Base-by-base conservation (phyloP, 2,329 filamentous ascomycete species). In the Chrysoporthe puriensis region DNA sequence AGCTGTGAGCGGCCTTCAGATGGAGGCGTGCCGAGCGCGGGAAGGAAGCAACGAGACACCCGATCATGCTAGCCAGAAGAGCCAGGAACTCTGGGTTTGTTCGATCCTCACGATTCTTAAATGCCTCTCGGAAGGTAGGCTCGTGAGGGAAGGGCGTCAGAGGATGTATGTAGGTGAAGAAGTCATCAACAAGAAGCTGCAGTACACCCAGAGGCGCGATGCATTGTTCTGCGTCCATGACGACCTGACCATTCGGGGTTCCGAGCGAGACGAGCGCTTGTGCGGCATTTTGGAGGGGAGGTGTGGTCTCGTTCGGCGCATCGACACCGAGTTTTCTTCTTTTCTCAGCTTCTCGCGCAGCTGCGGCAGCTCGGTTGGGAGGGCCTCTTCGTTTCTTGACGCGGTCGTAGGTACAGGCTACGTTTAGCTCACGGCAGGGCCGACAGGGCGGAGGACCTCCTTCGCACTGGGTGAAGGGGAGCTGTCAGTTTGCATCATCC, bases 111-210 rank as follows among this genome's bases (percentile, higher is more conserved):
- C 91, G 84, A 65, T 85, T 84, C 8, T 84, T 83, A 76, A 93
- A 91, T 1, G 88, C 88, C 70, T 88, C 85, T 32, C 91, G 86
- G 76, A 94, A 94, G 4, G 90, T 91, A 0, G 91, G 90, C 75
- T 94, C 90, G 76, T 94, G 91, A 0, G 91, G 91, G 67, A 94
- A 94, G 0, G 91, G 91, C 67, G 87, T 87, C 9, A 94, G 83
- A 1, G 91, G 91, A 73, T 94, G 90, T 64, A 94, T 90, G 76
- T 93, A 93, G 21, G 90, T 93, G 79, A 94, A 94, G 83, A 92
- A 94, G 79, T 94, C 91, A 76, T 94, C 90, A 67, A 94, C 86
- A 18, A 94, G 82, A 2, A 90, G 83, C 73, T 90, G 85, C 63
- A 94, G 80, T 13, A 90, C 87, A 8, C 87, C 85, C 77, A 90